Percentiles rank a stretch among this genome's conserved stretches.
Conservation (phyloP, 2,329 filamentous ascomycete genomes). For the Fusarium staphyleae region DNA sequence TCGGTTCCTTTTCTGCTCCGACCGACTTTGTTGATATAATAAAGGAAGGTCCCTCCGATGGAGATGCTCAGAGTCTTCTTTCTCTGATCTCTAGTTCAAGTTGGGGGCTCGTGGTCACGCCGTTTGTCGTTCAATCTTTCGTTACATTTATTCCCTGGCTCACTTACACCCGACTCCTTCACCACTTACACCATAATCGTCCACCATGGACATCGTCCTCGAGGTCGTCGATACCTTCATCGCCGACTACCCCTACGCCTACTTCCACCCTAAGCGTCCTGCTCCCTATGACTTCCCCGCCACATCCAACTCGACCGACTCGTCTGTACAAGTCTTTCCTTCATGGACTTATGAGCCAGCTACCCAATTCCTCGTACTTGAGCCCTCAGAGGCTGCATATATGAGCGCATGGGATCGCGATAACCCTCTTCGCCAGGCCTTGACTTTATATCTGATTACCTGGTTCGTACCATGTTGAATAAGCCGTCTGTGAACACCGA, state of each 20-base stretch:
- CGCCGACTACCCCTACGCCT: conserved; percentile 81
- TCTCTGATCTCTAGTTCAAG: background rate
- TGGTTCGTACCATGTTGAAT: conserved; percentile 65
- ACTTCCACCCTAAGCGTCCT: conserved; percentile 66
- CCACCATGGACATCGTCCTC: conserved; percentile 88
- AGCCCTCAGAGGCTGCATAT: conserved; percentile 79
- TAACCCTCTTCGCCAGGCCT: conserved; percentile 75
- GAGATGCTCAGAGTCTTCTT: background rate
- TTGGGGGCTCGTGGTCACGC: background rate
- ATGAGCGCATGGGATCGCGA: conserved; percentile 79
- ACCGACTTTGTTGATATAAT: conserved; percentile 10
- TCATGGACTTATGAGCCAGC: conserved; percentile 76
- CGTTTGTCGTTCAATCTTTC: background rate
- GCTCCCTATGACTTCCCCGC: conserved; percentile 60
- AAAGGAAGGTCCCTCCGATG: conserved; percentile 18
- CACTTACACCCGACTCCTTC: conserved; percentile 18
- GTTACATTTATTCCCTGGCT: conserved; percentile 1
- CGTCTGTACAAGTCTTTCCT: conserved; percentile 63
- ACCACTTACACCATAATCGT: conserved; percentile 2
- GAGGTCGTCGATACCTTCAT: conserved; percentile 83
- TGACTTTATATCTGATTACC: conserved; percentile 83
- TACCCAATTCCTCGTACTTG: conserved; percentile 71
- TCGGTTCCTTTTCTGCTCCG: conserved; percentile 7
- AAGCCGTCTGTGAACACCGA: background rate
- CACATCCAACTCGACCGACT: conserved; percentile 56